phyloP scores from a whole-genome alignment of 768 basidiomycete genomes.

The Cyathus striatus region DNA sequence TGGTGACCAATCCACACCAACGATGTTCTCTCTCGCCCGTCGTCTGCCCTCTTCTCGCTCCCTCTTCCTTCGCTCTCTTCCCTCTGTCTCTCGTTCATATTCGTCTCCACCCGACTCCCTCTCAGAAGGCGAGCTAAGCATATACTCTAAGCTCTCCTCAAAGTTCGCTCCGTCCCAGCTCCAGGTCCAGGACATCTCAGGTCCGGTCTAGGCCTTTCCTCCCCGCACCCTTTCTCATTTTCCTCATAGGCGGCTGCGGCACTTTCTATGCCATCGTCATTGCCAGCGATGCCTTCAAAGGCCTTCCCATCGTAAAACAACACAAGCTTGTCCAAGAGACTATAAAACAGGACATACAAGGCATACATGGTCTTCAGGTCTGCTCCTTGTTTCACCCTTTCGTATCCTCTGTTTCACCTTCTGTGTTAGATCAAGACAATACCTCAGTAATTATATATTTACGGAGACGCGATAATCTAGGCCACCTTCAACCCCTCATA shows the following conservation, averaged over 20 bases:
- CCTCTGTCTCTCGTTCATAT: background rate
- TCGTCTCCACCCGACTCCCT: conserved; percentile 17
- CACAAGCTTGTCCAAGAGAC: conserved; percentile 85
- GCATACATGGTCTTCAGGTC: conserved; percentile 94
- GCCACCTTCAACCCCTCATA: no score
- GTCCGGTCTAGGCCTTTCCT: conserved; percentile 35
- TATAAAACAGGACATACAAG: conserved; percentile 84
- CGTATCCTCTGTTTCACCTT: background rate
- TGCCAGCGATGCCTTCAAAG: conserved; percentile 80
- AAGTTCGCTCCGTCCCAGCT: conserved; percentile 78
- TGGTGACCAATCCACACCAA: no score
- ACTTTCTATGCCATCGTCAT: conserved; percentile 93
- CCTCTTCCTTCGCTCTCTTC: conserved; percentile 2
- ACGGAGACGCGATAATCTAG: no score
- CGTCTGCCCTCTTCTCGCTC: conserved; percentile 21
- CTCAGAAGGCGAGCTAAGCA: conserved; percentile 63
- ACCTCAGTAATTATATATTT: conserved; percentile 3
- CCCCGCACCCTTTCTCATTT: background rate
- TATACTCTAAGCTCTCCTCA: conserved; percentile 66
- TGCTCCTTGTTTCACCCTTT: conserved; percentile 24
- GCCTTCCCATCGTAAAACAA: conserved; percentile 85
- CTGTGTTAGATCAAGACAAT: conserved; percentile 3
- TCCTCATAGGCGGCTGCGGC: conserved; percentile 83
- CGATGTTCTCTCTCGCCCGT: conserved; percentile 28
- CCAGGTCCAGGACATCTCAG: conserved; percentile 92